Evolutionary conservation across 768 basidiomycete genomes (phyloP), one percentile per base, ranked within the genome.

Genomic region (Boletus coccyginus): DNA sequence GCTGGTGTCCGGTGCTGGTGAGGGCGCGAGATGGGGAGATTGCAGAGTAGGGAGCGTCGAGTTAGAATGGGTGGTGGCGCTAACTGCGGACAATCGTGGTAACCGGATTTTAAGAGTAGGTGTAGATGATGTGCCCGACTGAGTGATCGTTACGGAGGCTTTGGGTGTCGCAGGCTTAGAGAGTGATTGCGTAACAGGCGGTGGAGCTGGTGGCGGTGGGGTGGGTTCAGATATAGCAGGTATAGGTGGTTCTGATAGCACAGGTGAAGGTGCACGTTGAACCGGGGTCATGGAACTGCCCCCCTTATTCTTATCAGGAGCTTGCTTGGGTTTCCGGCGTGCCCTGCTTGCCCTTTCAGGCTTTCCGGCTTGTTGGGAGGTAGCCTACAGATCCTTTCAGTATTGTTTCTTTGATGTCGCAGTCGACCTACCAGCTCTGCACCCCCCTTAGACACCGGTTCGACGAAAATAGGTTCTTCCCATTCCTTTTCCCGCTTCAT

Each of bases 81-180:
- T 73, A 29, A 73, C 70, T 29, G 70, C 64, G 24, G 68, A 64
- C 40, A 71, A 48, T 47, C 70, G 68, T 38, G 70, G 70, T 49
- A 72, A 47, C 56, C 70, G 68, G 31, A 72, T 72, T 62, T 72
- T 72, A 29, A 72, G 66, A 19, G 70, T 72, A 41, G 70, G 72
- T 11, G 72, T 71, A 29, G 70, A 61, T 9, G 70, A 72, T 42
- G 66, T 57, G 36, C 56, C 54, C 3, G 70, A 70, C 36, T 71
- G 72, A 13, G 72, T 71, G 56, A 73, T 70, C 1, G 66, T 73
- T 32, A 71, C 63, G 13, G 70, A 70, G n/a, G 70, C 66, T 48
- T 71, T 73, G 35, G 70, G 70, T 35, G 70, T 72, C 45, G 50
- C 53, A 27, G 71, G 71, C 21, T 73, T 62, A 32, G 60, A 39